Evolutionary conservation across 176 grass and related monocot species (phyloP), one percentile per base, ranked within the genome.

Genomic region (Carex littledalei): DNA sequence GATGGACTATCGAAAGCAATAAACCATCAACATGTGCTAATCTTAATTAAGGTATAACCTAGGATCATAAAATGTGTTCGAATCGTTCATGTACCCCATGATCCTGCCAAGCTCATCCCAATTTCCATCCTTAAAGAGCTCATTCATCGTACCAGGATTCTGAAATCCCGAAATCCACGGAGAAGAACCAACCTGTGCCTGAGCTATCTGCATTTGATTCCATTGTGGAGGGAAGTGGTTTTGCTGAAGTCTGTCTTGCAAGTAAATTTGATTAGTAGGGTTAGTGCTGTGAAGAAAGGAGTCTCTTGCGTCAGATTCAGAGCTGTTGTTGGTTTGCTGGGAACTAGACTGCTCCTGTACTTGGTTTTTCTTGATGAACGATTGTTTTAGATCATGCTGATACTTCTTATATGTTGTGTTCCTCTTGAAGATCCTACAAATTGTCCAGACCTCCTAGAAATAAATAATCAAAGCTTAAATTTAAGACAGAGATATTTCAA

Each of bases 351-450:
- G 58, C 2, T 65, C 63, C 15, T n/a, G 70, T 1, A 52, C 84
- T 53, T 50, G 81, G 75, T 54, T 81, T 55, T 86, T 74, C 57
- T 56, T 3, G 58, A 31, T 14, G 0, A 50, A 56, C 15, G 87
- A 47, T 69, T 81, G 53, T 88, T 81, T 92, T 81, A 90, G 80
- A 22, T 81, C 56, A 54, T 89, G 86, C 49, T 60, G 84, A 82
- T 90, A 88, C 80, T 90, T 94, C 86, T 85, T 89, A 89, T 88
- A 86, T 68, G 86, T 86, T 67, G 88, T 60, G 63, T 81, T 91
- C 65, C 94, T 88, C 81, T 91, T 94, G 84, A 97, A 94, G 67
- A 97, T 97, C 58, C 92, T 84, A 88, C 94, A 94, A 61, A 97
- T 91, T 0, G 94, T 97, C 94, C 94, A 97, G 1, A 97, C 88